Conservation (phyloP, 2,329 filamentous ascomycete species). For the Fusarium caatingaense region DNA sequence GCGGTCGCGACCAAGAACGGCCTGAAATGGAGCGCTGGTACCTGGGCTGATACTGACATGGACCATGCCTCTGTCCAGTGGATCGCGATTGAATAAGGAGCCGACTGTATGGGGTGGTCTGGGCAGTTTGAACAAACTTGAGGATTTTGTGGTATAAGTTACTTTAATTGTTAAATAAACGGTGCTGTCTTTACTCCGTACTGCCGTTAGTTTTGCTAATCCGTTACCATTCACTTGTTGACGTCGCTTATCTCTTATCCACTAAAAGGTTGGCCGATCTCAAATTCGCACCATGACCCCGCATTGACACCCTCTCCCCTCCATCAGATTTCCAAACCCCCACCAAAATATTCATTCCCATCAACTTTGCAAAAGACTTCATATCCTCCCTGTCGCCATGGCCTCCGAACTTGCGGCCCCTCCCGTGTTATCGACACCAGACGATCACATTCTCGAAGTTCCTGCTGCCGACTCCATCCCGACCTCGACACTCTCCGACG, state of each 20-base stretch:
- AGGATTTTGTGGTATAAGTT: too few species aligned
- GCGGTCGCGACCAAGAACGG: too few species aligned
- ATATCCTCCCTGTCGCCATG: conserved; percentile 50
- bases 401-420: conserved; percentile 61
- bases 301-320: conserved; percentile 45
- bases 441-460: conserved; percentile 68
- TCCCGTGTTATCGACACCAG: conserved; percentile 73
- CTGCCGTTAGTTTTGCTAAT: too few species aligned
- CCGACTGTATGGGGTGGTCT: too few species aligned
- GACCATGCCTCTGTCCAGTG: too few species aligned
- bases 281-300: conserved; percentile 41
- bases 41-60: too few species aligned
- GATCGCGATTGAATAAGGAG: too few species aligned
- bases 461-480: conserved; percentile 53
- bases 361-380: conserved; percentile 19
- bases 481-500: conserved; percentile 61
- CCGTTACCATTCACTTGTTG: too few species aligned
- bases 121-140: too few species aligned
- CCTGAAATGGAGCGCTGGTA: too few species aligned
- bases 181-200: too few species aligned
- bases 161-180: too few species aligned
- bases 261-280: background rate
- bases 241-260: background rate
- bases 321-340: conserved; percentile 30
- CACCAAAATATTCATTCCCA: conserved; percentile 40